These are phyloP conservation scores for Apophysomyces sp. DNA, from an alignment of 371 early-diverging fungal genomes.

Conservation along the genomic window DNA sequence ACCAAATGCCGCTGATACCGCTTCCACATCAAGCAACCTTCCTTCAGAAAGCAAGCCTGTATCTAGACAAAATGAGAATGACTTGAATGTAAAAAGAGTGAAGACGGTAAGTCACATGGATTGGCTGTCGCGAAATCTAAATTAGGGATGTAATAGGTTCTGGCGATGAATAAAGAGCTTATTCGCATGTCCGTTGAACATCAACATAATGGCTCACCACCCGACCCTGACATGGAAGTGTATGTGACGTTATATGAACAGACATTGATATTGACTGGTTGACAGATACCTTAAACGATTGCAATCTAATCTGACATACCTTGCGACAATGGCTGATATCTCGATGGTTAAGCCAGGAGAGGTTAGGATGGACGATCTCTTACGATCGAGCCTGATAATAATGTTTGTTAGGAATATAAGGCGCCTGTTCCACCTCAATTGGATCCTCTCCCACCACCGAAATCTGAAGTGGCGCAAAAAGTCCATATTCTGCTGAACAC, in stretches of 20 bases:
- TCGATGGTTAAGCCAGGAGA: constrained; percentile 50
- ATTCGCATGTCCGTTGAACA: constrained; percentile 49
- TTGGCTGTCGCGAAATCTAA: neutral
- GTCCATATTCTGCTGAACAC: constrained; percentile 34
- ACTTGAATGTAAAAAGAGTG: constrained; percentile 34
- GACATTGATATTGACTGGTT: neutral
- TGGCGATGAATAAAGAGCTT: constrained; percentile 50
- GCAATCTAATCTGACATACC: constrained; percentile 53
- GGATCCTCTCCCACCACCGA: constrained; percentile 39
- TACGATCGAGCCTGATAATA: neutral
- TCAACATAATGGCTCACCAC: constrained; percentile 20
- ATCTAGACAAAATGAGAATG: constrained; percentile 11
- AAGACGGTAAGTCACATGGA: constrained; percentile 25
- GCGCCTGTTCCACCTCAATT: constrained; percentile 41
- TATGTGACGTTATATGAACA: neutral
- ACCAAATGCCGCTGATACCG: neutral
- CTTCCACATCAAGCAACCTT: neutral
- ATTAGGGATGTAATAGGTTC: constrained; percentile 20
- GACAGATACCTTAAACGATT: constrained; percentile 51
- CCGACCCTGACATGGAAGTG: constrained; percentile 31
- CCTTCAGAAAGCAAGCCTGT: constrained; percentile 5
- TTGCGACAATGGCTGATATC: constrained; percentile 58
- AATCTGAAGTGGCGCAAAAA: constrained; percentile 26
- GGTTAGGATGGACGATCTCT: constrained; percentile 19
- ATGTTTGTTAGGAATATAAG: constrained; percentile 25